These are phyloP conservation scores for Starmera pachycereana DNA, from an alignment of 805 yeast genomes.

Conservation along the genomic window DNA sequence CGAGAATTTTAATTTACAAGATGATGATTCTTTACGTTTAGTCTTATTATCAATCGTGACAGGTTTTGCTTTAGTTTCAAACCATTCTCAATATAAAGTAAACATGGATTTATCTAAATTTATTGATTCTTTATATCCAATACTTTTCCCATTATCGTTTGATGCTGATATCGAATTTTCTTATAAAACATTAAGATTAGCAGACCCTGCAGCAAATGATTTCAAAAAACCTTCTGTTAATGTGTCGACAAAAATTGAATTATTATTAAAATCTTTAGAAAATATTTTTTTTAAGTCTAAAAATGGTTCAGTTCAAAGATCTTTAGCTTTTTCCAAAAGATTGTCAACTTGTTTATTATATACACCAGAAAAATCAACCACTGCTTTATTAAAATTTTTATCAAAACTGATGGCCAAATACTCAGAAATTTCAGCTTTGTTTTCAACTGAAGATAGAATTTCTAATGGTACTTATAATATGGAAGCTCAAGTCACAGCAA, in stretches of 20 bases:
- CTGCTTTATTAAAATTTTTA: conserved; percentile 68
- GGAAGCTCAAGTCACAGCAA: conserved; percentile 56
- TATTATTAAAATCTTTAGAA: conserved; percentile 69
- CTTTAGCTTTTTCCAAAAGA: conserved; percentile 76
- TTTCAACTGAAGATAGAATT: conserved; percentile 81
- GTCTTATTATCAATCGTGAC: conserved; percentile 77
- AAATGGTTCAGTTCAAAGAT: conserved; percentile 56
- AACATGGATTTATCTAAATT: conserved; percentile 77
- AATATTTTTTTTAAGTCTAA: conserved; percentile 69
- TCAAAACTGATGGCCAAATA: conserved; percentile 66
- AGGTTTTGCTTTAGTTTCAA: conserved; percentile 75
- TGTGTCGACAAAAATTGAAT: conserved; percentile 81
- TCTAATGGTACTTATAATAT: conserved; percentile 68
- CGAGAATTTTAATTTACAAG: conserved; percentile 33
- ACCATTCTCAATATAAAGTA: conserved; percentile 61
- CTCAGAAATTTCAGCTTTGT: conserved; percentile 64
- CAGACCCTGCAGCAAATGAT: conserved; percentile 56
- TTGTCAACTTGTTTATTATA: conserved; percentile 57
- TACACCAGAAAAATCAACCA: conserved; percentile 79
- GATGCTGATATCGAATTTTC: conserved; percentile 84
- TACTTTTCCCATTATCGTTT: conserved; percentile 56
- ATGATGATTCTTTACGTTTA: conserved; percentile 49
- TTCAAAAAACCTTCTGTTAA: conserved; percentile 62
- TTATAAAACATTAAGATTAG: conserved; percentile 66
- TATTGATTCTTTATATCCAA: conserved; percentile 60